Percentiles rank a stretch among this genome's conserved stretches.
These are phyloP conservation scores for Alternaria arbusti DNA, from an alignment of 2,329 filamentous ascomycete genomes.

Conservation along the genomic window DNA sequence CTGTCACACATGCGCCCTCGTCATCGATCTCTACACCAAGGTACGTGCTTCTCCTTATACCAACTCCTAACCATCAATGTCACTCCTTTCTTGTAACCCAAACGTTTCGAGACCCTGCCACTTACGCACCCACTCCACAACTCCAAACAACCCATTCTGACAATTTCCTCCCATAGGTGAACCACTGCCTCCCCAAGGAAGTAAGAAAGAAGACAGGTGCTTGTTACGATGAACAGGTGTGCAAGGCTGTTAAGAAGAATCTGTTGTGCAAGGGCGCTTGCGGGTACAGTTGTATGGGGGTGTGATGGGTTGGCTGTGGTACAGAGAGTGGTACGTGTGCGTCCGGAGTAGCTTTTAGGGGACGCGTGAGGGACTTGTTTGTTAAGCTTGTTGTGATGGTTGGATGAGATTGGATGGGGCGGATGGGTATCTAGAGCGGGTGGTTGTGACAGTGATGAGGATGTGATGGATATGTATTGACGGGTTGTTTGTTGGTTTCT, in stretches of 20 bases:
- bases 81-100: too few relatives aligned
- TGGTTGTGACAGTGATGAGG: not conserved
- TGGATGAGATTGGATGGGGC: not conserved
- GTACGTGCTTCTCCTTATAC: not conserved
- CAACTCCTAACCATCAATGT: not conserved
- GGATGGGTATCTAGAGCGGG: not conserved
- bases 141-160: not conserved
- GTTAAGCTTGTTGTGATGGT: not conserved
- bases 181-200: not conserved
- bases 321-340: not conserved
- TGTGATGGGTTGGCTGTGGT: not conserved
- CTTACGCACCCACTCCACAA: too few relatives aligned
- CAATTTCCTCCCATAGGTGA: not conserved
- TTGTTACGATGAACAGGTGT: not conserved
- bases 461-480: not conserved
- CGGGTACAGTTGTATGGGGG: not conserved
- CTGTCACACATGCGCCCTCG: not conserved
- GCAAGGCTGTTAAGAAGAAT: not conserved
- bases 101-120: too few relatives aligned
- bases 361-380: too few relatives aligned
- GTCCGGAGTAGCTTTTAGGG: not conserved
- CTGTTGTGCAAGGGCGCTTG: not conserved
- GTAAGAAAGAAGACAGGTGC: not conserved
- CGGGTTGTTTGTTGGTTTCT: not conserved
- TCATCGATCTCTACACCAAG: not conserved